Conservation (phyloP, 2,329 filamentous ascomycete genomes). For the Emericellopsis cladophorae region DNA sequence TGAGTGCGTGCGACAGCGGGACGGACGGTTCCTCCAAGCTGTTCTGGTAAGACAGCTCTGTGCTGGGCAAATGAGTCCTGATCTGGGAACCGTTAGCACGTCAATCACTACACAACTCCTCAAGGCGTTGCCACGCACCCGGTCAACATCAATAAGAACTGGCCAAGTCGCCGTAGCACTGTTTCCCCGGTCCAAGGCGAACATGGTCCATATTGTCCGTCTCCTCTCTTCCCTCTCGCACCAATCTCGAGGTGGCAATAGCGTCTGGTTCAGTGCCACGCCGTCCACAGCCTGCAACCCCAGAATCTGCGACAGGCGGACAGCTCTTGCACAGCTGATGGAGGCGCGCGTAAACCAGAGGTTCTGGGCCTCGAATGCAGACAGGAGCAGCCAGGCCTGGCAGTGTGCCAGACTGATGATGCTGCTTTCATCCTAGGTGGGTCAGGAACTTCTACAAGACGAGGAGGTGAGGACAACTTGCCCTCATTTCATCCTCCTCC, state of each 20-base stretch:
- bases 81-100: constrained; percentile 28
- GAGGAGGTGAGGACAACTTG: constrained; percentile 9
- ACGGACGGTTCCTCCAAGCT: constrained; percentile 48
- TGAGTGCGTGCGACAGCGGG: constrained; percentile 48
- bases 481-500: constrained; percentile 69
- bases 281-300: constrained; percentile 65
- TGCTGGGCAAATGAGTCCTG: constrained; percentile 59
- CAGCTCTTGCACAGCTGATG: constrained; percentile 59
- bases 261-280: constrained; percentile 52
- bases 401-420: constrained; percentile 52
- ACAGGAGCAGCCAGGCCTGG: constrained; percentile 62
- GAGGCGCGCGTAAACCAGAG: constrained; percentile 76
- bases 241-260: constrained; percentile 66
- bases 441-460: neutral
- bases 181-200: constrained; percentile 66
- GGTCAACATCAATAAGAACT: constrained; percentile 58
- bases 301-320: constrained; percentile 64
- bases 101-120: neutral
- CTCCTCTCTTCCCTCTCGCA: constrained; percentile 60
- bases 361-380: constrained; percentile 65
- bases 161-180: constrained; percentile 85
- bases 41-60: constrained; percentile 59
- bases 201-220: constrained; percentile 70
- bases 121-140: constrained; percentile 27
- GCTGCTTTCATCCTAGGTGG: constrained; percentile 10